phyloP scores from a whole-genome alignment of 176 grass and related monocot genomes.

The Hsuehochloa calcarea region DNA sequence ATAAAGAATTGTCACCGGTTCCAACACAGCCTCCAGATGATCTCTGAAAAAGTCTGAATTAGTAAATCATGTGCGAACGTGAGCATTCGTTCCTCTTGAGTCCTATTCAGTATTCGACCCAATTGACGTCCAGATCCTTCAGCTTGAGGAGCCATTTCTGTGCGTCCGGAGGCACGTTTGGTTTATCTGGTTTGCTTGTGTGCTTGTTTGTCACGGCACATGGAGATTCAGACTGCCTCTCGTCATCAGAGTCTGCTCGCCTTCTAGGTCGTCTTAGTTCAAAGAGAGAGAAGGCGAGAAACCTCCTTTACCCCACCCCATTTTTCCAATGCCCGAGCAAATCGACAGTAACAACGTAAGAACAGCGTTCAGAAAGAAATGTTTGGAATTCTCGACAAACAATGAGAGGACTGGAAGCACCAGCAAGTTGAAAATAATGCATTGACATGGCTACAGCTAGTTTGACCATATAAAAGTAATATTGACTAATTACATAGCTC shows the following conservation, averaged over 20 bases:
- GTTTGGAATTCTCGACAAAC: not conserved
- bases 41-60: no score
- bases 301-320: conserved; percentile 93
- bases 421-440: not conserved
- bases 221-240: conserved; percentile 36
- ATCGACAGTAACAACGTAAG: not conserved
- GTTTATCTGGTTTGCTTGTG: conserved; percentile 34
- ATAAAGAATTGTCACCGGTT: no score
- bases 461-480: not conserved
- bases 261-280: conserved; percentile 59
- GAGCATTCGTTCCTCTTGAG: not conserved
- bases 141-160: conserved; percentile 75
- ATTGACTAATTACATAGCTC: not conserved
- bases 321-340: conserved; percentile 90
- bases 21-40: no score
- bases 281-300: conserved; percentile 73
- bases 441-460: not conserved
- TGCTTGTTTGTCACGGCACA: not conserved
- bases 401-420: not conserved
- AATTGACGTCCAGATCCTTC: conserved; percentile 76
- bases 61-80: not conserved
- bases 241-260: conserved; percentile 24
- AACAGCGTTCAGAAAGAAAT: conserved; percentile 1
- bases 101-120: conserved; percentile 47
- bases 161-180: conserved; percentile 32